A percentile compares a stretch with the other conserved stretches of the same genome.
Conservation (phyloP, 2,329 filamentous ascomycete genomes). For the Microsporum audouinii region DNA sequence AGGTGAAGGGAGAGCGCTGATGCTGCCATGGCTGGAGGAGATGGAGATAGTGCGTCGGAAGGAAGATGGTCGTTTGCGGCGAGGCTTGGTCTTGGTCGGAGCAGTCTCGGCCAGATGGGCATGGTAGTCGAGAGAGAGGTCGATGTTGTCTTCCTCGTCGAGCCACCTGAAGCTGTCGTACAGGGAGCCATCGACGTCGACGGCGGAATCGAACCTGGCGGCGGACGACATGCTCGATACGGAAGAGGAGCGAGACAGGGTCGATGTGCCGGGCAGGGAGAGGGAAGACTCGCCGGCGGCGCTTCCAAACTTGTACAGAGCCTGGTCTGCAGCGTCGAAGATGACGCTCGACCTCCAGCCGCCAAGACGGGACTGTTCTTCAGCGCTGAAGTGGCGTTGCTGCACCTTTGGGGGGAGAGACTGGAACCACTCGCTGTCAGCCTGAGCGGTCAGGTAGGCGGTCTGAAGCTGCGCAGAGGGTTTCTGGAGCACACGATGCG, state of each 20-base stretch:
- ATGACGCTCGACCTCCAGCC: constrained; percentile 43
- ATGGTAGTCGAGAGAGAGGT: constrained; percentile 60
- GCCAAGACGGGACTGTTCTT: constrained; percentile 54
- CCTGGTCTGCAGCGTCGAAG: constrained; percentile 49
- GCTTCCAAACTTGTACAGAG: constrained; percentile 40
- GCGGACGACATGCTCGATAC: constrained; percentile 14
- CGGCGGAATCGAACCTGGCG: constrained; percentile 22
- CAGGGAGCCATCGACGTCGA: constrained; percentile 43
- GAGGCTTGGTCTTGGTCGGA: constrained; percentile 28
- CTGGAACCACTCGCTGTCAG: constrained; percentile 57
- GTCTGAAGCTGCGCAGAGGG: constrained; percentile 8
- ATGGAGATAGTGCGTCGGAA: constrained; percentile 64
- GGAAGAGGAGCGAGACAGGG: constrained; percentile 16
- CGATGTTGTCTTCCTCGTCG: constrained; percentile 60
- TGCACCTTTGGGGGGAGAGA: constrained; percentile 62
- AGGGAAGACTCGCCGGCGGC: constrained; percentile 24
- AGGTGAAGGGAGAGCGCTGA: constrained; percentile 35
- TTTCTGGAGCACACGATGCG: constrained; percentile 6
- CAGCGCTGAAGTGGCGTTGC: constrained; percentile 56
- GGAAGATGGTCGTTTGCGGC: constrained; percentile 39
- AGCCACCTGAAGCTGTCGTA: constrained; percentile 62
- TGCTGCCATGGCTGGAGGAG: constrained; percentile 29
- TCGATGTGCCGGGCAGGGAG: constrained; percentile 15
- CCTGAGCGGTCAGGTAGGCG: constrained; percentile 35
- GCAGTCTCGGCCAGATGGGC: constrained; percentile 47